Conservation (phyloP, 2,329 filamentous ascomycete genomes). For the Alternaria angustiovoidea region DNA sequence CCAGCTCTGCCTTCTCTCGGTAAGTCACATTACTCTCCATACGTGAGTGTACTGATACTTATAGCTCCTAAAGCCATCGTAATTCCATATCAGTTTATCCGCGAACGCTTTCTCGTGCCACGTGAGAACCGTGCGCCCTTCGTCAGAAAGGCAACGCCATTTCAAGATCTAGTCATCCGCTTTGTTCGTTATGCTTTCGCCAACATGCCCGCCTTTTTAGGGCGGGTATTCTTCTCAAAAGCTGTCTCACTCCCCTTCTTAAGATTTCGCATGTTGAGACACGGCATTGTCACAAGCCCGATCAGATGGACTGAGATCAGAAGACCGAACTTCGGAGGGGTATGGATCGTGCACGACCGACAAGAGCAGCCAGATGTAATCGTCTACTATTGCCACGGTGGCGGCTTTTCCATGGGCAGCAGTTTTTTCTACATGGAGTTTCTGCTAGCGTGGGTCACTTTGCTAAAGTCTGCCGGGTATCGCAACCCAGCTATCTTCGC, state of each 20-base stretch:
- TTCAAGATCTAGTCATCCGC: slow-evolving; percentile 79
- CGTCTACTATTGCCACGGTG: slow-evolving; percentile 84
- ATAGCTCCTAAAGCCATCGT: slow-evolving; percentile 59
- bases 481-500: slow-evolving; percentile 80
- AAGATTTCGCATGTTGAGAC: slow-evolving; percentile 76
- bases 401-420: slow-evolving; percentile 85
- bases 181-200: slow-evolving; percentile 82
- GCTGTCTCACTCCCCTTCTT: slow-evolving; percentile 76
- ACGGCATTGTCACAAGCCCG: slow-evolving; percentile 70
- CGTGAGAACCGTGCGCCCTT: slow-evolving; percentile 65
- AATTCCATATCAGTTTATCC: slow-evolving; percentile 67
- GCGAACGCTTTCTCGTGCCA: slow-evolving; percentile 63
- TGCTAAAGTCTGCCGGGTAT: slow-evolving; percentile 72
- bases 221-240: slow-evolving; percentile 80
- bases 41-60: slow-evolving; percentile 34
- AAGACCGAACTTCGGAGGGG: slow-evolving; percentile 65
- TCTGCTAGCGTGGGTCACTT: slow-evolving; percentile 73
- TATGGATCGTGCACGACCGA: slow-evolving; percentile 74
- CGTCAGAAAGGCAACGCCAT: slow-evolving; percentile 72
- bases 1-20: slow-evolving; percentile 74
- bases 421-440: slow-evolving; percentile 85
- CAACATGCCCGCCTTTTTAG: slow-evolving; percentile 72
- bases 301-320: slow-evolving; percentile 70
- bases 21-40: slow-evolving; percentile 51
- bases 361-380: slow-evolving; percentile 73